These are phyloP conservation scores for Pulchroboletus neoregius DNA, from an alignment of 1,284 basidiomycete species.

Conservation along the genomic window DNA sequence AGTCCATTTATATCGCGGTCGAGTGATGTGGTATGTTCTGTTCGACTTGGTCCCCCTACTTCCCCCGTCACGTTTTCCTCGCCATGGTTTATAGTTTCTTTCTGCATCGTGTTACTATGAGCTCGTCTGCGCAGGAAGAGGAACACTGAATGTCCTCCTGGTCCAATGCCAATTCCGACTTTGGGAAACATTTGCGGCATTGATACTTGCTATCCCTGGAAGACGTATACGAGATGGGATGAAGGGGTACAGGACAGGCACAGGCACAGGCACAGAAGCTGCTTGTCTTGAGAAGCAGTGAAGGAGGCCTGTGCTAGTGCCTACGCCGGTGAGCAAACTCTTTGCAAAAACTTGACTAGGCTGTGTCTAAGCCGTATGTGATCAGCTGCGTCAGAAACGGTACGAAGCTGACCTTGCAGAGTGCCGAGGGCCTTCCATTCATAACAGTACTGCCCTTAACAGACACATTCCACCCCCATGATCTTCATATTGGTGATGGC, in stretches of 20 bases:
- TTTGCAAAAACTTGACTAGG: neutral
- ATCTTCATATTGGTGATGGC: slow-evolving; percentile 50
- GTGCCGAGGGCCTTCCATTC: slow-evolving; percentile 3
- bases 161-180: too few relatives aligned
- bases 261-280: neutral
- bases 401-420: slow-evolving; percentile 12
- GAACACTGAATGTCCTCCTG: too few relatives aligned
- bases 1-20: too few relatives aligned
- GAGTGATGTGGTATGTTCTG: too few relatives aligned
- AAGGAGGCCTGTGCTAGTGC: slow-evolving; percentile 23
- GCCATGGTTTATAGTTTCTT: too few relatives aligned
- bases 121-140: too few relatives aligned
- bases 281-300: slow-evolving; percentile 10
- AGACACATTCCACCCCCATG: slow-evolving; percentile 45
- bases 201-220: too few relatives aligned
- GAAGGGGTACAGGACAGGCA: neutral
- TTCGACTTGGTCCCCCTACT: too few relatives aligned
- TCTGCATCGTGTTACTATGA: too few relatives aligned
- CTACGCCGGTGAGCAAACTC: slow-evolving; percentile 14
- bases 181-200: too few relatives aligned
- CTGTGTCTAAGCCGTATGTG: slow-evolving; percentile 7
- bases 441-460: slow-evolving; percentile 8
- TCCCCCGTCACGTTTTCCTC: too few relatives aligned
- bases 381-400: slow-evolving; percentile 23
- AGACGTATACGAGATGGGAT: too few relatives aligned